A percentile compares a stretch with the other conserved stretches of the same genome.
Conservation (phyloP, 306 rosid species). For the Vigna reflexopilosa region DNA sequence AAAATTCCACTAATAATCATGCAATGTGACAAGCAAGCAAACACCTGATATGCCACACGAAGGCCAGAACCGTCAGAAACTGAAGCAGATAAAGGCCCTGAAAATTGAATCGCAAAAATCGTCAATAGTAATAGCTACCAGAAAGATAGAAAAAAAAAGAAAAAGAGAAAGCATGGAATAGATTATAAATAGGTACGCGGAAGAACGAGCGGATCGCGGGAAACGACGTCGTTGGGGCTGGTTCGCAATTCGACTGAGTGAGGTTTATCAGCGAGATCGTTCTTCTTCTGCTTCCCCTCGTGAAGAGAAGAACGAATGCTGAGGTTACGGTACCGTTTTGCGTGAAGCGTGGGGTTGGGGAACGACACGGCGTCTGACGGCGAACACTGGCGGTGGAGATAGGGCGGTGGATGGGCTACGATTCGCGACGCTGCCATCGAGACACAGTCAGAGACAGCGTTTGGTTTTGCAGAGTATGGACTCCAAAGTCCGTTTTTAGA, state of each 20-base stretch:
- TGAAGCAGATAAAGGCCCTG: slow-evolving; percentile 75
- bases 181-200: slow-evolving; percentile 48
- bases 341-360: slow-evolving; percentile 28
- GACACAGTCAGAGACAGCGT: not conserved
- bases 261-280: slow-evolving; percentile 24
- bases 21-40: slow-evolving; percentile 15
- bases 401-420: slow-evolving; percentile 38
- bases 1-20: not conserved
- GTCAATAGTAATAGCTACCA: not conserved
- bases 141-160: not conserved
- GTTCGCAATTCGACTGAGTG: slow-evolving; percentile 53
- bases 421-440: slow-evolving; percentile 56
- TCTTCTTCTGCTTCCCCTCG: slow-evolving; percentile 30
- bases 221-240: slow-evolving; percentile 40
- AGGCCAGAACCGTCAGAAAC: slow-evolving; percentile 69
- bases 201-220: slow-evolving; percentile 63
- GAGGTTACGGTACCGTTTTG: slow-evolving; percentile 50
- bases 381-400: slow-evolving; percentile 45
- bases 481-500: too few relatives aligned
- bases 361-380: slow-evolving; percentile 25
- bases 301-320: slow-evolving; percentile 46
- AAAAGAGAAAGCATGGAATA: not conserved
- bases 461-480: too few relatives aligned
- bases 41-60: slow-evolving; percentile 95
- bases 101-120: slow-evolving; percentile 20